Evolutionary conservation across 148 eudicot species (phyloP), one percentile per base, ranked within the genome.

Genomic region (Arbutus unedo): DNA sequence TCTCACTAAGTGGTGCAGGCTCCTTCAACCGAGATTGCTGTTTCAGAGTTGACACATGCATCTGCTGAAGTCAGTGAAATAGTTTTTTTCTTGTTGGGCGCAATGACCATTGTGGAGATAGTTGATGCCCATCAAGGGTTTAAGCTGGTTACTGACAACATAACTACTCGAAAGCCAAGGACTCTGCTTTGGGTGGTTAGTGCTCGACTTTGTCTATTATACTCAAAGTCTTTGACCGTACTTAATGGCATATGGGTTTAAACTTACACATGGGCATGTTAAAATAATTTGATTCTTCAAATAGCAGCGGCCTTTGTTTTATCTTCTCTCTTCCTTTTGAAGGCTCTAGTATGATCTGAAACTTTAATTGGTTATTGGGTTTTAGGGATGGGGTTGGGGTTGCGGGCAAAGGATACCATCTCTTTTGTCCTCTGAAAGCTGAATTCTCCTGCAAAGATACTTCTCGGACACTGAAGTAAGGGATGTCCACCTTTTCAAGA

Each of bases 61-160:
- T 93, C 97, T 79, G 96, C 91, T 82, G 99, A 97, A 91, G 99
- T 97, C 84, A 94, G 99, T 86, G 90, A 94, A 90, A 94, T 94
- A 83, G 99, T 97, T 81, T 94, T 97, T 86, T 97, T 97, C 89
- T 86, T 94, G 92, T 91, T 97, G 79, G 99, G 99, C 78, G 99
- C 98, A 82, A 96, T 96, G 99, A 96, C 99, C 67, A 97, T 97
- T 78, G 99, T 97, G 25, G 99, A 94, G 80, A 94, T 97, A 81
- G 91, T 97, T 77, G 99, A 97, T 90, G 97, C 99, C 88, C 99
- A 97, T 90, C 98, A 97, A 89, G 98, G 98, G n/a, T 95, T 95
- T 83, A 92, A 95, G 91, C 88, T 95, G 77, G 76, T 94, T 67
- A 97, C 99, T n/a, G 98, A 97, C 86, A 97, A 90, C 72, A 97